Evolutionary conservation across 371 early-diverging fungal species (phyloP).

Genomic region (Actinomucor elegans): DNA sequence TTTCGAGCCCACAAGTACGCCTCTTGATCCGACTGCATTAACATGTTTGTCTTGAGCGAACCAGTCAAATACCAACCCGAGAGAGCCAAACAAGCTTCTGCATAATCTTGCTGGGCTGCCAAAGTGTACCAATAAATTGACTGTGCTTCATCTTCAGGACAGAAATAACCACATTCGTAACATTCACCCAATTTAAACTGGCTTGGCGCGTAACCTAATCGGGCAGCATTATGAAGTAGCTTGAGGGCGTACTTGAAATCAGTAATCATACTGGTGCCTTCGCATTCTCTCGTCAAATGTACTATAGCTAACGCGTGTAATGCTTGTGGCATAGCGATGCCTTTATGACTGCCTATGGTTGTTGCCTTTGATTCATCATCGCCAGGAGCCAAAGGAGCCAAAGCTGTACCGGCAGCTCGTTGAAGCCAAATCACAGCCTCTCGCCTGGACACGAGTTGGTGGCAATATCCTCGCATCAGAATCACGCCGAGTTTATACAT

Average conservation of each 20-base stretch:
- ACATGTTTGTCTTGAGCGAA: constrained; percentile 51
- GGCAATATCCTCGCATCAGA: constrained; percentile 77
- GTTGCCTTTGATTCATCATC: constrained; percentile 31
- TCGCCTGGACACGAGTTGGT: constrained; percentile 68
- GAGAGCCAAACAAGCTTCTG: constrained; percentile 80
- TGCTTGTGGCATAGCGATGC: constrained; percentile 68
- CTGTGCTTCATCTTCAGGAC: constrained; percentile 75
- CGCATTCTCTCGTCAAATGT: constrained; percentile 77
- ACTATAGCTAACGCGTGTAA: constrained; percentile 82
- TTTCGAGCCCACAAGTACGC: constrained; percentile 74
- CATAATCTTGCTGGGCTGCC: constrained; percentile 79
- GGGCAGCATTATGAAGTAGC: constrained; percentile 85
- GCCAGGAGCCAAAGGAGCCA: constrained; percentile 38
- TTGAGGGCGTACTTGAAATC: constrained; percentile 87
- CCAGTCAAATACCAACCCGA: constrained; percentile 91
- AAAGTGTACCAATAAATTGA: constrained; percentile 95
- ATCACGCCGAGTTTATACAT: constrained; percentile 96
- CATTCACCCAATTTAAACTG: constrained; percentile 89
- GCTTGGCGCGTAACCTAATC: constrained; percentile 87
- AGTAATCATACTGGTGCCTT: constrained; percentile 65
- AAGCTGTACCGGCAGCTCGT: constrained; percentile 83
- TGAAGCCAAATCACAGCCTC: constrained; percentile 94
- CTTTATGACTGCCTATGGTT: constrained; percentile 11
- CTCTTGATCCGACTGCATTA: constrained; percentile 72
- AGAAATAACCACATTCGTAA: constrained; percentile 89